Conservation (phyloP, 495 filamentous ascomycete species). For the Neurospora hispaniola region DNA sequence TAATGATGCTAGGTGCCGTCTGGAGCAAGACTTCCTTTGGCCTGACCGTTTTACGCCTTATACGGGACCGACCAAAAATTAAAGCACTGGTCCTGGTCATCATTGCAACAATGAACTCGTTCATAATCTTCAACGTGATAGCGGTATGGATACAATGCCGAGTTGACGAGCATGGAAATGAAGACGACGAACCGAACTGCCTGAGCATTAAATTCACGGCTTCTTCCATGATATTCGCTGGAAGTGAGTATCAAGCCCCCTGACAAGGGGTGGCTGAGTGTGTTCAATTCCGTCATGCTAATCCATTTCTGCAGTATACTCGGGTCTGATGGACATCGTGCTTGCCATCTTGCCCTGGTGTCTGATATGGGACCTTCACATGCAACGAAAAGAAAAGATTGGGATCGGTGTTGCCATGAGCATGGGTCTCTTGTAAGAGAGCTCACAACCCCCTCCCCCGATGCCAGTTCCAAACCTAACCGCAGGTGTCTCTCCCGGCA, state of each 20-base stretch:
- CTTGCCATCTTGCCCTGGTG: slow-evolving; percentile 27
- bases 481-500: background rate
- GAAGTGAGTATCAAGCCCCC: slow-evolving; percentile 4
- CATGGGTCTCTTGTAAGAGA: slow-evolving; percentile 30
- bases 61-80: slow-evolving; percentile 7
- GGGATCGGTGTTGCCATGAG: slow-evolving; percentile 30
- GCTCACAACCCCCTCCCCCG: background rate
- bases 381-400: slow-evolving; percentile 27
- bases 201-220: background rate
- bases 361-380: slow-evolving; percentile 23
- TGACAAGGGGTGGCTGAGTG: background rate
- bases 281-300: background rate
- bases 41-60: slow-evolving; percentile 23
- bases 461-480: background rate
- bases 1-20: slow-evolving; percentile 18
- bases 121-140: slow-evolving; percentile 12
- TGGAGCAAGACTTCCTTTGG: slow-evolving; percentile 31
- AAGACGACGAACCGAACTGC: background rate
- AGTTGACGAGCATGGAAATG: background rate
- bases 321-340: slow-evolving; percentile 26
- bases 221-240: slow-evolving; percentile 16
- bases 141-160: slow-evolving; percentile 19
- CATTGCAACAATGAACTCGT: slow-evolving; percentile 20
- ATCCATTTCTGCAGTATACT: slow-evolving; percentile 15
- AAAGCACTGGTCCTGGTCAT: slow-evolving; percentile 13